Evolutionary conservation across 768 basidiomycete species (phyloP).

Genomic region (Boletus huronensis): DNA sequence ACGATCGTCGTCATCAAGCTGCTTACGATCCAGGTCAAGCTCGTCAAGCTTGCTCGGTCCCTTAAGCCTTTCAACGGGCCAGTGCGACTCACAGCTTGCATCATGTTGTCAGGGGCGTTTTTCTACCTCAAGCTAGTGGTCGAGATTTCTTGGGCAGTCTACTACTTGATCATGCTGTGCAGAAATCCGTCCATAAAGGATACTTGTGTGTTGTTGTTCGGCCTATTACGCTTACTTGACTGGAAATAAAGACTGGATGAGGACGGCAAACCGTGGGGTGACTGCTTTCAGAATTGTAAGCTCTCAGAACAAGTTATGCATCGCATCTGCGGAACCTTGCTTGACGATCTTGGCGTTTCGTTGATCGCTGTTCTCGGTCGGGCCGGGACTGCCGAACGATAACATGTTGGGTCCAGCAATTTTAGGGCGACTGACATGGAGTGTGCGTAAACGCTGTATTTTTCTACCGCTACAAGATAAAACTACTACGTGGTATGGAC

Average conservation of each 20-base stretch:
- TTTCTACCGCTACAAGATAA: background rate
- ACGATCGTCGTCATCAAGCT: conserved; percentile 30
- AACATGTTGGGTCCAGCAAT: no score
- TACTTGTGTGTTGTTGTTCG: conserved; percentile 16
- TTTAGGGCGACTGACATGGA: background rate
- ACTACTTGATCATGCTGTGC: conserved; percentile 26
- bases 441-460: background rate
- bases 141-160: conserved; percentile 27
- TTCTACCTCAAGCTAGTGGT: conserved; percentile 28
- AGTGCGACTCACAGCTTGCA: conserved; percentile 21
- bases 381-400: no score
- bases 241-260: conserved; percentile 23
- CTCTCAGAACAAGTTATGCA: background rate
- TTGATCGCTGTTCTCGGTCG: background rate
- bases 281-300: background rate
- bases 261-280: background rate
- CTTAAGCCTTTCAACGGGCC: conserved; percentile 27
- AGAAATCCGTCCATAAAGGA: conserved; percentile 28
- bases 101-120: conserved; percentile 24
- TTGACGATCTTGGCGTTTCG: no score
- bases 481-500: background rate
- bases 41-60: conserved; percentile 26
- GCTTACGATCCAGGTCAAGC: conserved; percentile 28
- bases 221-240: conserved; percentile 27
- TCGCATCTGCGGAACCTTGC: background rate